These are phyloP conservation scores for Coemansia aciculifera DNA, from an alignment of 192 early-diverging fungal genomes.

Conservation along the genomic window DNA sequence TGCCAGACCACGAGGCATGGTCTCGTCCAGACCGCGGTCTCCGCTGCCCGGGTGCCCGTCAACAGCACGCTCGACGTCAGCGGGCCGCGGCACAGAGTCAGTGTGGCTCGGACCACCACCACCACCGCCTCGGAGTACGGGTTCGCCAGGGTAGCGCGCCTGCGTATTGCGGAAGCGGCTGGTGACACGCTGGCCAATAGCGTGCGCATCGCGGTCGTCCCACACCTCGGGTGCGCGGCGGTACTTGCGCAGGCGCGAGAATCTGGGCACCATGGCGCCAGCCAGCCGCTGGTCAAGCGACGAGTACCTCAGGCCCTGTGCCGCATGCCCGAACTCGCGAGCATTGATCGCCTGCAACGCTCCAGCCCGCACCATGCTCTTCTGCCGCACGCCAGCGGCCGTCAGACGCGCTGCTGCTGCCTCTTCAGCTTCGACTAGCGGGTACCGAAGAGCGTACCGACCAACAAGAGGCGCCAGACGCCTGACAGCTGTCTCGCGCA, in stretches of 20 bases:
- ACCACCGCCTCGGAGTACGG: constrained; percentile 31
- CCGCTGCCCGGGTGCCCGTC: constrained; percentile 45
- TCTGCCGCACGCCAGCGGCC: constrained; percentile 5
- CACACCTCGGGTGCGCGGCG: constrained; percentile 48
- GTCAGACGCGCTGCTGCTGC: constrained; percentile 14
- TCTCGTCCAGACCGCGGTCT: constrained; percentile 18
- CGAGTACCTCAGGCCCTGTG: constrained; percentile 20
- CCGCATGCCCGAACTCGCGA: constrained; percentile 38
- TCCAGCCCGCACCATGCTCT: constrained; percentile 28
- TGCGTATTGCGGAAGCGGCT: constrained; percentile 7
- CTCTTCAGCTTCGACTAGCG: constrained; percentile 45
- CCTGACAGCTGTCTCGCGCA: constrained; percentile 22
- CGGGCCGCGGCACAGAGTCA: neutral
- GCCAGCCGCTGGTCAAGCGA: constrained; percentile 40
- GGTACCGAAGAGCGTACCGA: constrained; percentile 45
- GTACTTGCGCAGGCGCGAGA: constrained; percentile 48
- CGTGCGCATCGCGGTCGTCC: constrained; percentile 51
- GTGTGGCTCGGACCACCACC: neutral
- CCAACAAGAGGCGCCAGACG: constrained; percentile 34
- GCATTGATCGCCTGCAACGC: constrained; percentile 31
- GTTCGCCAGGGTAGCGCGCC: constrained; percentile 19
- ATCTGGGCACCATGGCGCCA: constrained; percentile 36
- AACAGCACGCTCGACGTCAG: constrained; percentile 25
- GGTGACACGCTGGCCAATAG: constrained; percentile 37
- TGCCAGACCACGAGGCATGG: neutral